Evolutionary conservation across 2,329 filamentous ascomycete genomes (phyloP), one percentile per base, ranked within the genome.

Genomic region (Pseudocercospora cruenta): DNA sequence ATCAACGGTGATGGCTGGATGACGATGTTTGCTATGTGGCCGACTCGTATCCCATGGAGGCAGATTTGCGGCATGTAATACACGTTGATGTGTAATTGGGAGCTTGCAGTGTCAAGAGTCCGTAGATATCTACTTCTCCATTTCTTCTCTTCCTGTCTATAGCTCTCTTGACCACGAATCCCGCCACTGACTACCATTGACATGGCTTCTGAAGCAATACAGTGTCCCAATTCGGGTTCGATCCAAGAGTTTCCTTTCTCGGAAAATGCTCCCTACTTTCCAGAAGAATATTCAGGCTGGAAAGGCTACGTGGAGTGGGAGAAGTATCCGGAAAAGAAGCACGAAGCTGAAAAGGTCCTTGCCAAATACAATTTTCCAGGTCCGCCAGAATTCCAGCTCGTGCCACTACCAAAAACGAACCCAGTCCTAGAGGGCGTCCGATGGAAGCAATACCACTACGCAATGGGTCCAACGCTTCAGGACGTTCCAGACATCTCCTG

Each of bases 281-380:
- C 73, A 3, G 74, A 79, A 55, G 81, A 82, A 65, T 70, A 74
- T 9, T 67, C 75, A 39, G 80, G 80, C 2, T 82, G 81, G 80
- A 79, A 77, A 69, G 80, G 86, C 7, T 91, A 90, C 67, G 82
- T 92, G 5, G 89, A 91, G 72, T 91, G 88, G 89, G 89, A 91
- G 73, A 83, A 86, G 12, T 89, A 90, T 62, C 89, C 89, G 0
- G 87, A 90, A 57, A 91, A 90, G 77, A 90, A 89, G 72, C 82
- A 81, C 26, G 79, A 83, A 54, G 89, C 87, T 0, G 82, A 84
- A 55, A 81, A 86, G 63, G 84, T 90, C 57, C 73, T 90, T 14
- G 78, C 78, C 24, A 79, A 78, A 59, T 84, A 87, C 62, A 77
- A 84, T 65, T 84, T 89, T 75, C 81, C 82, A 43, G 71, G 64